These are phyloP conservation scores for Dioscorea zingiberensis DNA, from an alignment of 106 monocot species.

Conservation along the genomic window DNA sequence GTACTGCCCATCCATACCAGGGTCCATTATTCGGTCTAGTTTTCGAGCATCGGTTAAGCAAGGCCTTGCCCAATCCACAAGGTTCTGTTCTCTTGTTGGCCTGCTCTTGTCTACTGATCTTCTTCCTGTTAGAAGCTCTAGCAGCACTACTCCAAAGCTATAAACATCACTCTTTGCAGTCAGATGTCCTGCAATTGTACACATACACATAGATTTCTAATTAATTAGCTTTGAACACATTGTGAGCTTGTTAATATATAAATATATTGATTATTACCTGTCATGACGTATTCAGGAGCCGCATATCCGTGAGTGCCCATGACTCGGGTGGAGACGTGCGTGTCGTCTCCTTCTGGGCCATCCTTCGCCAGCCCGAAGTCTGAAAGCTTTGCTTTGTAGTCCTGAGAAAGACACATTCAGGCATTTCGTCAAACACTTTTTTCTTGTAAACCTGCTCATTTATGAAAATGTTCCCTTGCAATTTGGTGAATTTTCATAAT, in stretches of 20 bases:
- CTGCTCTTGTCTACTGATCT: constrained; percentile 38
- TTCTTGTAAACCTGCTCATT: background rate
- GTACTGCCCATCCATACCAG: constrained; percentile 42
- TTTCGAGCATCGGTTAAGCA: constrained; percentile 25
- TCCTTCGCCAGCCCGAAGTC: constrained; percentile 60
- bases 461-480: too few species aligned
- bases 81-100: constrained; percentile 42
- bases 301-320: constrained; percentile 53
- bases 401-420: constrained; percentile 12
- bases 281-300: constrained; percentile 58
- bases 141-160: constrained; percentile 62
- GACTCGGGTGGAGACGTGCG: constrained; percentile 42
- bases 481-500: background rate
- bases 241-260: too few species aligned
- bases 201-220: background rate
- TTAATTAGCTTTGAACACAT: background rate
- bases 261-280: constrained; percentile 5
- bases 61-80: constrained; percentile 57
- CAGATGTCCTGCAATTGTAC: constrained; percentile 27
- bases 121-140: constrained; percentile 57
- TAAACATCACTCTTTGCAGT: constrained; percentile 71
- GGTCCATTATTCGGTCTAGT: constrained; percentile 46
- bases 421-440: background rate
- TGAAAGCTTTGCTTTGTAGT: constrained; percentile 47
- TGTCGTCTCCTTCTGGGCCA: constrained; percentile 40